These are phyloP conservation scores for Exobasidium rhododendri DNA, from an alignment of 1,284 basidiomycete species.

Conservation along the genomic window DNA sequence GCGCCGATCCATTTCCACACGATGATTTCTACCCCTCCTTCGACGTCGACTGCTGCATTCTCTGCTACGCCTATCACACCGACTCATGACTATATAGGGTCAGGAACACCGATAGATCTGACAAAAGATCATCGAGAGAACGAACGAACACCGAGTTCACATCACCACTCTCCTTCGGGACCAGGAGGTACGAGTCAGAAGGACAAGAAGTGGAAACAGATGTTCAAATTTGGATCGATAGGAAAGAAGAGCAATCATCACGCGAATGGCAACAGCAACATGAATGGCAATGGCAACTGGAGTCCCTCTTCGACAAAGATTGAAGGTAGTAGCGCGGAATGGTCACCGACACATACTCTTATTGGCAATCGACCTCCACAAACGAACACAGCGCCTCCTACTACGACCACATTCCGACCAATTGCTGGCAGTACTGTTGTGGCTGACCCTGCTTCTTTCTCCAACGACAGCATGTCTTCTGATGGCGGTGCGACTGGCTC, in stretches of 20 bases:
- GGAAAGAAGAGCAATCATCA: constrained; percentile 33
- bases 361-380: neutral
- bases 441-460: constrained; percentile 42
- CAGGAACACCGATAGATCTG: neutral
- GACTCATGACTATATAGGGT: constrained; percentile 6
- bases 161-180: neutral
- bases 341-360: neutral
- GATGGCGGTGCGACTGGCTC: constrained; percentile 5
- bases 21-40: constrained; percentile 6
- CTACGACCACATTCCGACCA: constrained; percentile 26
- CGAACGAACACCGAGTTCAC: neutral
- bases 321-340: neutral
- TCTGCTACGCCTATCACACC: neutral
- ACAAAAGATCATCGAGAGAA: too few relatives aligned
- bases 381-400: neutral
- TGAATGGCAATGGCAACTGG: constrained; percentile 9
- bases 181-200: constrained; percentile 7
- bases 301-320: neutral
- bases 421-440: constrained; percentile 41
- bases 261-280: neutral
- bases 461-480: constrained; percentile 31
- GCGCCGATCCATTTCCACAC: too few relatives aligned
- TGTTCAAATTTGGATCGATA: constrained; percentile 49
- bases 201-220: constrained; percentile 52
- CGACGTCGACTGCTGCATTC: neutral